Conservation (phyloP, 1,139 yeast genomes). For the Saccharomycopsis crataegensis region DNA sequence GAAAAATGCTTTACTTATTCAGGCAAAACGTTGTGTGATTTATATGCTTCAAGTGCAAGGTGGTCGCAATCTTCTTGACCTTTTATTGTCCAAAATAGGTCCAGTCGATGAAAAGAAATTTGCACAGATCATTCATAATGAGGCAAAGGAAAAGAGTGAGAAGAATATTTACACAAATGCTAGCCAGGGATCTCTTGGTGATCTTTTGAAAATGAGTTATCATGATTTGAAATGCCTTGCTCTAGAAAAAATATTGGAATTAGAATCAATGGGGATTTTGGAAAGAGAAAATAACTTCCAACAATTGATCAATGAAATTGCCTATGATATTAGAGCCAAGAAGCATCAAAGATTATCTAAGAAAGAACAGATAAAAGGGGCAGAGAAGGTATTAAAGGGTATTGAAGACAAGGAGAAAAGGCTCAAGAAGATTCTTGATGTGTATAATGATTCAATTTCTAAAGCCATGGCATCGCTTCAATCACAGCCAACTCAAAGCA, state of each 20-base stretch:
- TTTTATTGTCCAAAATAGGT: constrained; percentile 64
- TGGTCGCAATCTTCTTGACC: constrained; percentile 61
- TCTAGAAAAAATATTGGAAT: constrained; percentile 65
- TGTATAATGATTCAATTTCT: constrained; percentile 66
- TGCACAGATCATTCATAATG: constrained; percentile 45
- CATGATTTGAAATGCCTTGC: constrained; percentile 74
- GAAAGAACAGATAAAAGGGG: constrained; percentile 52
- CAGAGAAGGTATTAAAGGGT: constrained; percentile 52
- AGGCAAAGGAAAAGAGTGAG: constrained; percentile 30
- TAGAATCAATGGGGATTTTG: constrained; percentile 63
- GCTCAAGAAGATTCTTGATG: constrained; percentile 52
- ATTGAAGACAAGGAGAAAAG: constrained; percentile 55
- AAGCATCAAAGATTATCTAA: constrained; percentile 60
- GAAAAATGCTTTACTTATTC: constrained; percentile 53
- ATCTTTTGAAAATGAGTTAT: constrained; percentile 37
- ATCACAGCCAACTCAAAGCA: constrained; percentile 38
- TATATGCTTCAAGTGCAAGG: constrained; percentile 78
- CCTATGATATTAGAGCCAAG: constrained; percentile 75
- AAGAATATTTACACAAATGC: constrained; percentile 13
- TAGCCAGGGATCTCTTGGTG: constrained; percentile 22
- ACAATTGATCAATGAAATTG: constrained; percentile 72
- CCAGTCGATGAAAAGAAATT: constrained; percentile 62
- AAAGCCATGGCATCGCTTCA: constrained; percentile 58
- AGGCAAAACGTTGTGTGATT: constrained; percentile 72
- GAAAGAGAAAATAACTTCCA: constrained; percentile 71